Base-by-base conservation (phyloP, 805 yeast genomes). In the Candida ovalis region DNA sequence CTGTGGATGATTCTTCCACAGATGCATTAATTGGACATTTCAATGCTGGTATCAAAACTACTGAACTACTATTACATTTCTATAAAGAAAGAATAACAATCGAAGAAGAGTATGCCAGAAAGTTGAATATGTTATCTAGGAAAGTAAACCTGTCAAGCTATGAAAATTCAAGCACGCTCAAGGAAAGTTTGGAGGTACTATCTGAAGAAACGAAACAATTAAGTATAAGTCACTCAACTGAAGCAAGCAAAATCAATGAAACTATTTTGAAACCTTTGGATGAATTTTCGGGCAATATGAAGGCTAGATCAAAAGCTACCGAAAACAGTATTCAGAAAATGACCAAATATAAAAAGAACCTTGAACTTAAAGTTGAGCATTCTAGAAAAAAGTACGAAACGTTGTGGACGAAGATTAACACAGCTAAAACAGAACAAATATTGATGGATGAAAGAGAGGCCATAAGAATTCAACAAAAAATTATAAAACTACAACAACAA, bases 381-480 rank as follows among this genome's bases (percentile, higher is more conserved):
- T 57, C 72, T 39, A 73, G 77, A 47, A 69, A 69, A 27, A 74
- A 74, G 49, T 89, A 78, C 66, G 81, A 80, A 51, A 63, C 67
- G 3, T 87, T 79, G 46, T 81, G 84, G 63, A 67, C 74, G 32
- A 80, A 75, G 55, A 70, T 85, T 49, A 82, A 82, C 52, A 75
- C 84, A 3, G 75, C 74, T 47, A 70, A 75, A 40, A 82, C 90
- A 5, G 80, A 82, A 55, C 79, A 80, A 54, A 81, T 81, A 48
- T 71, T 89, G 21, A 74, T 88, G 25, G 79, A 87, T 72, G 94
- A 91, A 19, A 78, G 78, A 53, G 96, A 88, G 60, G 75, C 82
- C 27, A 86, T 83, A 48, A 77, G 74, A 51, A 71, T 79, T 55
- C 76, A 82, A 49, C 69, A 70, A 38, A 85, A 81, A 61, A 73